These are phyloP conservation scores for Aspergillus biplanus DNA, from an alignment of 495 filamentous ascomycete genomes.

Conservation along the genomic window DNA sequence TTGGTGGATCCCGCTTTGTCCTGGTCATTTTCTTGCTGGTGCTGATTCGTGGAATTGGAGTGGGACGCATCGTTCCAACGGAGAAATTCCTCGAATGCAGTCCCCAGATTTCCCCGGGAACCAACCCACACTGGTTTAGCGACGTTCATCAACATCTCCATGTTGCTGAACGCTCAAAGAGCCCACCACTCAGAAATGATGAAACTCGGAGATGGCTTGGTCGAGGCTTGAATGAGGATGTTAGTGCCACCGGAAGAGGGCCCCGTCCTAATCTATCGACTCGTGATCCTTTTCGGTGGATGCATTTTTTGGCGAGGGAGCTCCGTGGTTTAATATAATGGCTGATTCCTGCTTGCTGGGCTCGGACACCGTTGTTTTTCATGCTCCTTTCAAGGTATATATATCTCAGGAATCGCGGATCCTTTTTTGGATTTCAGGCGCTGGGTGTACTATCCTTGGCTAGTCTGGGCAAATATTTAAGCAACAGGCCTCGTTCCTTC, in stretches of 20 bases:
- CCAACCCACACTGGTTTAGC: conserved; percentile 4
- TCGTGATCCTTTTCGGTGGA: conserved; percentile 21
- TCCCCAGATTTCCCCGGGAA: conserved; percentile 34
- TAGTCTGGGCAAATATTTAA: conserved; percentile 13
- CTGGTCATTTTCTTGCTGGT: conserved; percentile 6
- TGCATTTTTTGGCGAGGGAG: conserved; percentile 9
- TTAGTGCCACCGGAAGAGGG: conserved; percentile 27
- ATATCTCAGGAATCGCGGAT: conserved; percentile 2
- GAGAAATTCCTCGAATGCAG: conserved; percentile 44
- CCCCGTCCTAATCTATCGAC: conserved; percentile 7
- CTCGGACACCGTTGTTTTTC: conserved; percentile 1
- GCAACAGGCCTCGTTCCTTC: neutral
- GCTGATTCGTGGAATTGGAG: conserved; percentile 44
- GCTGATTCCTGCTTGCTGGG: conserved; percentile 17
- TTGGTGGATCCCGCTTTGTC: conserved; percentile 43
- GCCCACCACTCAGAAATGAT: conserved; percentile 40
- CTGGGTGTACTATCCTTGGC: conserved; percentile 13
- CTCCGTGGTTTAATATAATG: conserved; percentile 22
- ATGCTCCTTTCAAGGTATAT: conserved; percentile 3
- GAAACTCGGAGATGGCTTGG: conserved; percentile 18
- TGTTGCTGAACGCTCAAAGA: conserved; percentile 22
- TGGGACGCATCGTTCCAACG: conserved; percentile 22
- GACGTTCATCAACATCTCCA: conserved; percentile 9
- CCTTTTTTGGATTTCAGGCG: neutral
- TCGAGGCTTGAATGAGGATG: conserved; percentile 22